Percentiles rank a stretch among this genome's conserved stretches.
Conservation (phyloP, 208 protist species). For the Leishmania tarentolae region DNA sequence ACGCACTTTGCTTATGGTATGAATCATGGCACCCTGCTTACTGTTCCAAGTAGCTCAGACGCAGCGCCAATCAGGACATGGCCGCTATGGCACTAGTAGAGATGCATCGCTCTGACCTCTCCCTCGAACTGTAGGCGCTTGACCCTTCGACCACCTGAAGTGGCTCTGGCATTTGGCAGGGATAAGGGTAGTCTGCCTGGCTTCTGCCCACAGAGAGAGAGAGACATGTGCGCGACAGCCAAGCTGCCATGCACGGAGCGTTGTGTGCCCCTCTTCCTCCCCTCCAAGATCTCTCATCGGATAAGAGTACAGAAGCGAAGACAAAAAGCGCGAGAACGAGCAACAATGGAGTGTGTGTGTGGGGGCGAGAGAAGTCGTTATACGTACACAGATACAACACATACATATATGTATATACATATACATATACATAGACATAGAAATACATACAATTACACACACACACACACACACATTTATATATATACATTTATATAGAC, state of each 20-base stretch:
- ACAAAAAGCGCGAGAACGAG: neutral
- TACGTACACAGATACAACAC: neutral
- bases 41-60: neutral
- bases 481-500: neutral
- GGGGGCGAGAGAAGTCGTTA: neutral
- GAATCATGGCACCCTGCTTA: neutral
- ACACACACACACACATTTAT: neutral
- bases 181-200: no score
- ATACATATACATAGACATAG: neutral
- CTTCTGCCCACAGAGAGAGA: no score
- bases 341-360: neutral
- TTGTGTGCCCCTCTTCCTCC: no score
- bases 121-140: neutral
- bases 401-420: neutral
- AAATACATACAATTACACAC: no score
- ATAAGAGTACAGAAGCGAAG: neutral
- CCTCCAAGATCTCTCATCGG: no score
- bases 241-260: no score
- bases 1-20: neutral
- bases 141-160: no score
- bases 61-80: no score
- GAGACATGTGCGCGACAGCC: no score
- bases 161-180: no score
- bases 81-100: neutral
- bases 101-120: neutral